Evolutionary conservation across 2,329 filamentous ascomycete species (phyloP).

Genomic region (Aphanoascus verrucosus): DNA sequence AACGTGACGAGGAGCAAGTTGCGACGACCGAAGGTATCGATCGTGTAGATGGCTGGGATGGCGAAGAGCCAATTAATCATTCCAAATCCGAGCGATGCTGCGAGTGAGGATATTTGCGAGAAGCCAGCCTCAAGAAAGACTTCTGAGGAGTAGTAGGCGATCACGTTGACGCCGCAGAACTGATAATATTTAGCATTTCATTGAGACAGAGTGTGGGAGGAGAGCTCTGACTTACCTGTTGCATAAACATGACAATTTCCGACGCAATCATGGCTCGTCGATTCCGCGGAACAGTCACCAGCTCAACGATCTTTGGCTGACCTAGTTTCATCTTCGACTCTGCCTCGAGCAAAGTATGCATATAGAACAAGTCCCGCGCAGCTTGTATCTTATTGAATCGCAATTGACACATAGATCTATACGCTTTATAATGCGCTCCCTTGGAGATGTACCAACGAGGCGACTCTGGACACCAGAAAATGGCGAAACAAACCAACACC

Average conservation of each 20-base stretch:
- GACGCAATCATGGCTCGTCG: slow-evolving; percentile 51
- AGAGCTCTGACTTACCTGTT: slow-evolving; percentile 38
- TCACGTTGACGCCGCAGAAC: slow-evolving; percentile 44
- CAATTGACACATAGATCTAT: slow-evolving; percentile 34
- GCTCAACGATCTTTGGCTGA: slow-evolving; percentile 44
- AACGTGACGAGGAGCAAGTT: slow-evolving; percentile 55
- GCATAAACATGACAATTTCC: slow-evolving; percentile 57
- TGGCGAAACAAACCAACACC: slow-evolving; percentile 46
- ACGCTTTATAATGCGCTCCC: slow-evolving; percentile 34
- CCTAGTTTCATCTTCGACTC: slow-evolving; percentile 47
- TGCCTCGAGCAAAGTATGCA: slow-evolving; percentile 47
- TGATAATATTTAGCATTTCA: slow-evolving; percentile 16
- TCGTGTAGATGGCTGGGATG: slow-evolving; percentile 53
- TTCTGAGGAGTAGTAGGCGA: slow-evolving; percentile 51
- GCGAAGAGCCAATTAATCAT: slow-evolving; percentile 57
- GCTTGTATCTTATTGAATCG: slow-evolving; percentile 36
- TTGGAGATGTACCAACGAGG: slow-evolving; percentile 41
- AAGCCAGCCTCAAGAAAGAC: slow-evolving; percentile 49
- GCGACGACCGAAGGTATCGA: slow-evolving; percentile 57
- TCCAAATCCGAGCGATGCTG: slow-evolving; percentile 50
- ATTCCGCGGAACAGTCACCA: slow-evolving; percentile 52
- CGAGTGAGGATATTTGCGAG: slow-evolving; percentile 41
- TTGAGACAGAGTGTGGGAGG: neutral
- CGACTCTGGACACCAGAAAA: slow-evolving; percentile 52
- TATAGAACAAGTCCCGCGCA: slow-evolving; percentile 38